These are phyloP conservation scores for Leptographium wingfieldii DNA, from an alignment of 2,329 filamentous ascomycete species.

Conservation along the genomic window DNA sequence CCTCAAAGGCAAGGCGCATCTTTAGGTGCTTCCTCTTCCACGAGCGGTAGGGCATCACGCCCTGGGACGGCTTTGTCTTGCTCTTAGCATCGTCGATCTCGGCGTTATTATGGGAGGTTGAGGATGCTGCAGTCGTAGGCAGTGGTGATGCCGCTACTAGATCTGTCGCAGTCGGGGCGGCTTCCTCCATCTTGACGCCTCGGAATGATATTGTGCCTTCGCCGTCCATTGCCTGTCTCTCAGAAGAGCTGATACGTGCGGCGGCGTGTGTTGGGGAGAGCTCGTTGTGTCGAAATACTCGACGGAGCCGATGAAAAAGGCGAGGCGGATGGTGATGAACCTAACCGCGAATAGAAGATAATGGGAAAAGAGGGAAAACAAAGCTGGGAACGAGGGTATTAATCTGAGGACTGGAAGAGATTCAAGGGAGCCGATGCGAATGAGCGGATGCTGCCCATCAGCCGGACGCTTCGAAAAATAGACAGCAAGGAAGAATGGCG, in stretches of 20 bases:
- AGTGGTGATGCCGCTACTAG: not conserved
- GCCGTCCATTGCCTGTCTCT: conserved; percentile 16
- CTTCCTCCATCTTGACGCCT: conserved; percentile 30
- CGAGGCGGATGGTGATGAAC: not conserved
- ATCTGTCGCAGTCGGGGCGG: conserved; percentile 3
- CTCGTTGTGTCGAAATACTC: not conserved
- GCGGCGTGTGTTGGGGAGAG: not conserved
- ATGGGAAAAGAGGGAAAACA: not conserved
- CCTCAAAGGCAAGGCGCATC: conserved; percentile 69
- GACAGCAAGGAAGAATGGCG: not conserved
- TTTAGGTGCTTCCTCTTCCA: conserved; percentile 94
- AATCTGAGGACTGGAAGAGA: not conserved
- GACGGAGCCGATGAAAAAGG: not conserved
- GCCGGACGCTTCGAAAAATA: not conserved
- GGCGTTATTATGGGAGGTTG: conserved; percentile 11
- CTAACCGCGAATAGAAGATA: not conserved
- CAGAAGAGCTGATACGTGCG: not conserved
- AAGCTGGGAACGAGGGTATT: not conserved
- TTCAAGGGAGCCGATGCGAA: not conserved
- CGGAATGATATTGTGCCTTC: conserved; percentile 15
- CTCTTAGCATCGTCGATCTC: conserved; percentile 20
- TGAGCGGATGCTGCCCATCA: conserved; percentile 1
- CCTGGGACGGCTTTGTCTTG: conserved; percentile 18
- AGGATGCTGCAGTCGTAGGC: not conserved
- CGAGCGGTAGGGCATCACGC: conserved; percentile 45